Base-by-base conservation (phyloP, 2,329 filamentous ascomycete species). In the Xylariaceae sp. region DNA sequence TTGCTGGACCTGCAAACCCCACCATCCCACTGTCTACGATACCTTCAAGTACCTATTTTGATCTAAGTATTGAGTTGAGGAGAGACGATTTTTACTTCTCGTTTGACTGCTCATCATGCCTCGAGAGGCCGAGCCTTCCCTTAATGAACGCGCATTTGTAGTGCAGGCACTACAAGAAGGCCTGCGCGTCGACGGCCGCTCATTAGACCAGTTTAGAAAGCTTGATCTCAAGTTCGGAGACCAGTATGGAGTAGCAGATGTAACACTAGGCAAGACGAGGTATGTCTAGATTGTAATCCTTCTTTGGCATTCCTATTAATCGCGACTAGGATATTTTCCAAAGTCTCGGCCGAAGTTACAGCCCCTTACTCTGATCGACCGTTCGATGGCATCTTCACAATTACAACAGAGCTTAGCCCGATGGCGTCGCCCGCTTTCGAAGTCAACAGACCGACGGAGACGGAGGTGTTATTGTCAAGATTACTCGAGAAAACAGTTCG, bases 331-430 rank as follows among this genome's bases (percentile, higher is more conserved):
- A 85, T 97, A 56, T 79, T 96, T 58, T 91, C 89, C 53, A 90
- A 90, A 60, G 89, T 96, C 57, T 93, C 92, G 2, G 90, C 92
- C 61, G 91, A 96, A 76, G 90, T 98, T 59, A 89, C 90, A 10
- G 86, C 90, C 40, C 93, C 95, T 43, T 91, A 89, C 70, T 75
- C 89, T 50, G 93, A 98, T 75, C 89, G 93, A 61, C 93, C 93
- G 57, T 96, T 96, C 71, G 95, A 98, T 73, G 95, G 95, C 72
- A 84, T 96, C 73, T 98, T 98, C 79, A 92, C 88, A 65, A 97
- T 98, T 71, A 84, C 88, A 51, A 90, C 93, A 52, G 95, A 98
- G 73, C 85, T 99, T 67, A 91, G 89, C 60, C 91, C 93, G 47
- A 96, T 98, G 88, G 89, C 90, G 23, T 92, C 91, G 45, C 92